Evolutionary conservation across 2,329 filamentous ascomycete species (phyloP).

Genomic region (Talaromyces pinophilus): DNA sequence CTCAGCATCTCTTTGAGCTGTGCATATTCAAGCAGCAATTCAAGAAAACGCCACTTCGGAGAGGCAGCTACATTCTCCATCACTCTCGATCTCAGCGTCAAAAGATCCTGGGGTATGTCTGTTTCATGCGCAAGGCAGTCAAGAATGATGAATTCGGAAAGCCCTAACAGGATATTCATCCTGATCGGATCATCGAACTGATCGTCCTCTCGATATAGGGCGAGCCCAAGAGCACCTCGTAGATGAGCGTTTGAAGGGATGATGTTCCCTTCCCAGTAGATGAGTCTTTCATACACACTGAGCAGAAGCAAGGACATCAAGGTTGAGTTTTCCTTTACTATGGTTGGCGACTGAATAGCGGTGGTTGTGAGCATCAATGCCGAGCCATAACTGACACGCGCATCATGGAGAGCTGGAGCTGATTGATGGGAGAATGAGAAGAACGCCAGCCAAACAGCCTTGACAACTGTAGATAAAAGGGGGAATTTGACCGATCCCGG

Average conservation of each 20-base stretch:
- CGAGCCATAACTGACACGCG: conserved; percentile 19
- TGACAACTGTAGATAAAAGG: conserved; percentile 11
- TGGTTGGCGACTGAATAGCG: conserved; percentile 16
- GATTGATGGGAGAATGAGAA: conserved; percentile 21
- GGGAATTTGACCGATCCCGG: conserved; percentile 1
- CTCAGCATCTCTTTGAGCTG: conserved; percentile 16
- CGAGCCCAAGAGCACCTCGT: conserved; percentile 20
- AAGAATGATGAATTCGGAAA: conserved; percentile 13
- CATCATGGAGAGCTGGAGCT: conserved; percentile 15
- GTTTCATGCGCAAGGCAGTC: conserved; percentile 19
- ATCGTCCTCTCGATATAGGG: not conserved
- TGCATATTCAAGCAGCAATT: conserved; percentile 17
- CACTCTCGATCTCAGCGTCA: conserved; percentile 4
- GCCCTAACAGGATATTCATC: conserved; percentile 9
- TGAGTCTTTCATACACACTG: conserved; percentile 14
- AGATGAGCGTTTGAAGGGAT: conserved; percentile 19
- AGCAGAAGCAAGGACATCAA: conserved; percentile 20
- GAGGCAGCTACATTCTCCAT: not conserved
- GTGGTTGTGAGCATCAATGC: conserved; percentile 18
- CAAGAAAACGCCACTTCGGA: conserved; percentile 17
- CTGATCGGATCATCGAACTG: conserved; percentile 11
- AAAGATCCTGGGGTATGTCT: conserved; percentile 14
- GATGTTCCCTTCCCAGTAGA: not conserved
- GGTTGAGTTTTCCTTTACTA: conserved; percentile 15
- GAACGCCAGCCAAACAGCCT: conserved; percentile 18